Percentiles rank a stretch among this genome's conserved stretches.
Evolutionary conservation across 768 basidiomycete genomes (phyloP).

Genomic region (Strobilomyces confusus): DNA sequence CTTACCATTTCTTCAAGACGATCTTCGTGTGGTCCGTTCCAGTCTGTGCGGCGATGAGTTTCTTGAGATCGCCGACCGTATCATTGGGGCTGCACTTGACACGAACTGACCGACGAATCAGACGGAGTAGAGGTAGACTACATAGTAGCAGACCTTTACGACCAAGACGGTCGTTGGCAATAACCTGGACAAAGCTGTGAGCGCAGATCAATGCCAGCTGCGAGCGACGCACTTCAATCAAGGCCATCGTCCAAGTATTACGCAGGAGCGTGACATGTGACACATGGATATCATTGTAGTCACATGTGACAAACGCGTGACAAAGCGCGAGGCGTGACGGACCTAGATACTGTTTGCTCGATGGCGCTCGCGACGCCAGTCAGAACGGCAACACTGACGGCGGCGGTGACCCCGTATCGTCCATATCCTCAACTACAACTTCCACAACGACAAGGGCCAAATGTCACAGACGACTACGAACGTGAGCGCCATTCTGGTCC

Average conservation of each 20-base stretch:
- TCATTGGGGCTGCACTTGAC: slow-evolving; percentile 95
- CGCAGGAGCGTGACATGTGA: slow-evolving; percentile 15
- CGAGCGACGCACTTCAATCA: slow-evolving; percentile 47
- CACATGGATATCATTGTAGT: neutral
- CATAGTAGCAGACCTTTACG: slow-evolving; percentile 65
- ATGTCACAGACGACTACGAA: slow-evolving; percentile 73
- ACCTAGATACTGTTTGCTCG: neutral
- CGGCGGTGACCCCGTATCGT: slow-evolving; percentile 21
- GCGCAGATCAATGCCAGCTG: neutral
- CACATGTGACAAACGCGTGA: slow-evolving; percentile 24
- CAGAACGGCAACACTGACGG: slow-evolving; percentile 21
- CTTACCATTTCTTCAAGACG: slow-evolving; percentile 93
- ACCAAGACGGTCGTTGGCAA: slow-evolving; percentile 93
- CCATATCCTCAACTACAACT: slow-evolving; percentile 21
- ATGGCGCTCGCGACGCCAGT: slow-evolving; percentile 32
- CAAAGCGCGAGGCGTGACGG: slow-evolving; percentile 14
- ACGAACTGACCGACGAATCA: slow-evolving; percentile 55
- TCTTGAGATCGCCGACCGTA: slow-evolving; percentile 96
- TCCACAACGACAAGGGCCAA: slow-evolving; percentile 31
- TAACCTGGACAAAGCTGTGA: slow-evolving; percentile 51
- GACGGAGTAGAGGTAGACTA: neutral
- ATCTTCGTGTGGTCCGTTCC: slow-evolving; percentile 87
- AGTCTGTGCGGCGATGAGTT: slow-evolving; percentile 93
- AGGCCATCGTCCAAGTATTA: slow-evolving; percentile 38
- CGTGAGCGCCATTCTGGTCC: slow-evolving; percentile 40